Evolutionary conservation across 768 basidiomycete species (phyloP), one percentile per base, ranked within the genome.

Genomic region (Leccinellum rugosiceps): DNA sequence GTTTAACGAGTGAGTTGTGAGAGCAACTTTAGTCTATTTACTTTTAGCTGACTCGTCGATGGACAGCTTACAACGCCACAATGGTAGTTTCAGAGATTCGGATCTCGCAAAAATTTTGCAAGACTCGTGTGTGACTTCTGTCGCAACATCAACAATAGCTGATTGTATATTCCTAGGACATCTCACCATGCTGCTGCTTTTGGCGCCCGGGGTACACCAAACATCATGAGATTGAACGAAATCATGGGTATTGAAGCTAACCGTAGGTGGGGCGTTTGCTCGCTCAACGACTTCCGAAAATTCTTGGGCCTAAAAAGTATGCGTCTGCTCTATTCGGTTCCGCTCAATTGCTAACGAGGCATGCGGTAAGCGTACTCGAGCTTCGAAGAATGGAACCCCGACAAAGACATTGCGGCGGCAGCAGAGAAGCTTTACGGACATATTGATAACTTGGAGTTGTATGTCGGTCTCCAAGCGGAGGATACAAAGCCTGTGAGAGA

Each of bases 191-290:
- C 90, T 9, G 85, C 76, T 52, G 78, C 85, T 15, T 93, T 92
- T 74, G 77, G 87, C 55, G 92, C 91, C 21, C 83, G 88, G 19
- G 83, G 87, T 6, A 92, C 88, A 2, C 92, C 92, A 48, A 78
- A 71, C n/a, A 71, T 80, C 48, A 88, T 93, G 86, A 83, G 80
- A 44, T 66, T 92, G 25, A 82, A 92, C 59, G 92, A 94, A 68
- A 77, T 92, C 41, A 88, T 94, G 88, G 90, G 90, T 43, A 92
- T 94, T 47, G 84, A 88, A 63, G 78, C 86, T 56, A 87, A 82
- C 65, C 81, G 92, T 30, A 61, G 67, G 21, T 94, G 91, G 91
- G 91, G 90, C 48, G 84, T 87, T 19, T 93, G 91, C 67, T 85
- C 87, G 2, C 68, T 94, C 59, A 94, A 94, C 60, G 91, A 93